phyloP scores from a whole-genome alignment of 768 basidiomycete species.

The Pulveroboletus sp. region DNA sequence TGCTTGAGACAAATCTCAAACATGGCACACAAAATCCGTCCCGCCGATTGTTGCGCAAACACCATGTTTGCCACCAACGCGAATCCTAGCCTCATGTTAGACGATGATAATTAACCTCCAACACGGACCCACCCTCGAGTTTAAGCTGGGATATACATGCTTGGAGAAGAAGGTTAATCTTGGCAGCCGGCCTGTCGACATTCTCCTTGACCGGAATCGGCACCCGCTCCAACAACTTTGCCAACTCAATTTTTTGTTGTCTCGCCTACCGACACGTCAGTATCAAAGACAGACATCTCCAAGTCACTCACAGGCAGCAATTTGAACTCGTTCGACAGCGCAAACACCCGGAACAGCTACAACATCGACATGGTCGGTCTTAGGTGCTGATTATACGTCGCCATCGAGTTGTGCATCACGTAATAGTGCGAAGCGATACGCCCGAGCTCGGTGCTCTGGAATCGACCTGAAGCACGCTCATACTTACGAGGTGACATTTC shows the following conservation, averaged over 20 bases:
- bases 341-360: conserved; percentile 94
- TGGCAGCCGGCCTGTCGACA: conserved; percentile 94
- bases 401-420: conserved; percentile 94
- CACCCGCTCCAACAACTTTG: conserved; percentile 88
- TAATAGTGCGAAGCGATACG: conserved; percentile 95
- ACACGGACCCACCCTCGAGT: conserved; percentile 62
- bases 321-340: conserved; percentile 94
- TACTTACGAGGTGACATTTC: conserved; percentile 95
- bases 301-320: conserved; percentile 61
- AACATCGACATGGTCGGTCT: conserved; percentile 82
- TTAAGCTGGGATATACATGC: conserved; percentile 94
- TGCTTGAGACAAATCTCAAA: conserved; percentile 97
- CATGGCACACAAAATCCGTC: conserved; percentile 93
- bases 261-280: conserved; percentile 46
- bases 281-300: not conserved
- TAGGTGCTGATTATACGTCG: conserved; percentile 92
- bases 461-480: conserved; percentile 80
- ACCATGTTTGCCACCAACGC: conserved; percentile 91
- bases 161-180: conserved; percentile 95
- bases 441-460: conserved; percentile 92
- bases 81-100: conserved; percentile 49
- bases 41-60: conserved; percentile 95
- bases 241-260: conserved; percentile 83
- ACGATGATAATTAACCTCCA: not conserved
- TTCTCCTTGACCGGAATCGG: conserved; percentile 97